phyloP scores from a whole-genome alignment of 805 yeast species.

The Sugiyamaella valdiviana region DNA sequence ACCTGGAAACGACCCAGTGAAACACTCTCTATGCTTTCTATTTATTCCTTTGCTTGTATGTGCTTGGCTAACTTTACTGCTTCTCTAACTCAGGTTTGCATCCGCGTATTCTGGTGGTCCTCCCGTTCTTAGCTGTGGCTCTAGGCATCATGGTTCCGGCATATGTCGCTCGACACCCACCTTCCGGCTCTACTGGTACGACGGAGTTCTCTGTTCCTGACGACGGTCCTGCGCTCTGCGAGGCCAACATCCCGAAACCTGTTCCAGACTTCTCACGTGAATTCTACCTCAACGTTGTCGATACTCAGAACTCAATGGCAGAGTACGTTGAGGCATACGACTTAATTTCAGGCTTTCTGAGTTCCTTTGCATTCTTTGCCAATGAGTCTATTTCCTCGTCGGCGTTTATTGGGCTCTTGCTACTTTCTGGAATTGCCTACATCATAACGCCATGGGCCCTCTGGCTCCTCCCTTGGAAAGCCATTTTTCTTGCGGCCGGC shows the following conservation, averaged over 20 bases:
- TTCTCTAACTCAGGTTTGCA: slow-evolving; percentile 33
- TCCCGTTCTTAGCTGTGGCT: slow-evolving; percentile 45
- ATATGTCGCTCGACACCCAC: slow-evolving; percentile 55
- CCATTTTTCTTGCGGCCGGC: slow-evolving; percentile 33
- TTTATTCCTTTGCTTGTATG: slow-evolving; percentile 44
- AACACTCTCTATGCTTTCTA: slow-evolving; percentile 51
- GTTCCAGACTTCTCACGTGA: slow-evolving; percentile 75
- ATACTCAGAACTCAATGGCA: slow-evolving; percentile 74
- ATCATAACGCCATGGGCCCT: slow-evolving; percentile 28
- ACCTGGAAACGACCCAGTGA: slow-evolving; percentile 60
- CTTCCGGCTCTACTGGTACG: slow-evolving; percentile 23
- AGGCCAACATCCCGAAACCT: slow-evolving; percentile 54
- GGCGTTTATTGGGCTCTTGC: slow-evolving; percentile 38
- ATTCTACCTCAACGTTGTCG: slow-evolving; percentile 71
- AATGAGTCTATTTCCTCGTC: slow-evolving; percentile 50
- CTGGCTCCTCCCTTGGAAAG: slow-evolving; percentile 34
- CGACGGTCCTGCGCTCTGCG: slow-evolving; percentile 40
- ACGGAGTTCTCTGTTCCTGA: slow-evolving; percentile 12
- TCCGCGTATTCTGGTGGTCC: slow-evolving; percentile 48
- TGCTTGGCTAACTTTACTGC: not conserved
- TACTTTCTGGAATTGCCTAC: slow-evolving; percentile 29
- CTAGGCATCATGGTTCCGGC: slow-evolving; percentile 62
- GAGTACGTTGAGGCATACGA: slow-evolving; percentile 61
- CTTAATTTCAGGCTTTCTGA: slow-evolving; percentile 41
- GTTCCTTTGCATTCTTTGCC: slow-evolving; percentile 55